Base-by-base conservation (phyloP, 345 rosid genomes). In the Rhodamnia argentea region DNA sequence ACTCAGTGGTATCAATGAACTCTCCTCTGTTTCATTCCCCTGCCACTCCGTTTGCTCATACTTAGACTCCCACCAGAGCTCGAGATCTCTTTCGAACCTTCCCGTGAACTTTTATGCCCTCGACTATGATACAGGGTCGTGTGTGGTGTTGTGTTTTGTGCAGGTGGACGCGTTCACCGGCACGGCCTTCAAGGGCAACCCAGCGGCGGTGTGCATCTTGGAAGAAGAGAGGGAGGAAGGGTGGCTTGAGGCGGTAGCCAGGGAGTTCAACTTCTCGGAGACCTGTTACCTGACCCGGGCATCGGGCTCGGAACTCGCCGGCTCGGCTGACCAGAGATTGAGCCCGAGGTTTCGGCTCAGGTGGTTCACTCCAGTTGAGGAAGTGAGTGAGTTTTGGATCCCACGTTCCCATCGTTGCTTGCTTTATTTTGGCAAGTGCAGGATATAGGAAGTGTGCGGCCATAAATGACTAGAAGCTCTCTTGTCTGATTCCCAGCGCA, bases 91-190 rank as follows among this genome's bases (percentile, higher is more conserved):
- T 37, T 37, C 42, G 16, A 14, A 23, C 53, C 29, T 29, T 37
- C 64, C 18, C 27, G 44, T 58, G 84, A 83, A 24, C 85, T 40
- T 22, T 20, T 85, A 4, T 56, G 57, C 13, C 13, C 27, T 64
- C 55, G 27, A 29, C 29, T 18, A 5, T n/a, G 76, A 47, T 20
- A 4, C 15, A n/a, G 42, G 47, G 13, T 27, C 24, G 74, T 22
- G 58, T 10, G 22, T 70, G 27, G 13, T 10, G 47, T 14, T 64
- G 9, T 23, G n/a, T 27, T 29, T 47, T 82, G 52, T 26, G 13
- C 87, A 92, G 96, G 99, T 93, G 81, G 97, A 96, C 74, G 96
- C 98, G 3, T 96, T 96, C 90, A 89, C 96, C 1, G 96, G 92
- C 22, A 86, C 93, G 3, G 90, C 97, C 9, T 96, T 95, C 92